A percentile compares a stretch with the other conserved stretches of the same genome.
Conservation (phyloP, 768 basidiomycete genomes). For the Pholiota conissans region DNA sequence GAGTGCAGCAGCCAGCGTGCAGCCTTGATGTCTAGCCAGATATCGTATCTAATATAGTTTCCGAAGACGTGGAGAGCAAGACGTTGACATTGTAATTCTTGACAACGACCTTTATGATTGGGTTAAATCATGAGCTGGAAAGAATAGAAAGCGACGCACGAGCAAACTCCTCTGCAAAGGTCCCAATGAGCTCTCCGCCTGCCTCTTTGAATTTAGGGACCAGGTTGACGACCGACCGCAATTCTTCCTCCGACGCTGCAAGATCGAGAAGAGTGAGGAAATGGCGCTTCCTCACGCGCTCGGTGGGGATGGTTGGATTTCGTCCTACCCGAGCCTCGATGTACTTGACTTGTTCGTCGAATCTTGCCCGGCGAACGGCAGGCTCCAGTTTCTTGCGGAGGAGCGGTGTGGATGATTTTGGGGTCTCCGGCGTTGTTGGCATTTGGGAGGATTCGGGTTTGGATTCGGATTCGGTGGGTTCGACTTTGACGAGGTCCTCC, state of each 20-base stretch:
- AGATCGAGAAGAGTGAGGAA: conserved; percentile 55
- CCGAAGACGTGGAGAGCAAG: conserved; percentile 64
- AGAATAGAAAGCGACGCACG: conserved; percentile 39
- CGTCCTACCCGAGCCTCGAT: conserved; percentile 38
- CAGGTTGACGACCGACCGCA: conserved; percentile 40
- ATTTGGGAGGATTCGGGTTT: neutral
- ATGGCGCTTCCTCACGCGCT: conserved; percentile 41
- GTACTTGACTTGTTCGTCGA: conserved; percentile 35
- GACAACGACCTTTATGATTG: conserved; percentile 52
- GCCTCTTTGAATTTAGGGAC: conserved; percentile 53
- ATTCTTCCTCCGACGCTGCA: conserved; percentile 47
- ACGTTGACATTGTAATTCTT: conserved; percentile 51
- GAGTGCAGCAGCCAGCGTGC: conserved; percentile 61
- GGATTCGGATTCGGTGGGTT: too few relatives aligned
- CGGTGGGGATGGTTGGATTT: conserved; percentile 31
- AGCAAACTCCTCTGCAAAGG: conserved; percentile 49
- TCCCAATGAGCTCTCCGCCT: conserved; percentile 35
- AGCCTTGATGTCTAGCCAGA: conserved; percentile 49
- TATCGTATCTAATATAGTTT: conserved; percentile 60
- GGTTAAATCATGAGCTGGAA: neutral
- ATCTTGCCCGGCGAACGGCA: conserved; percentile 29
- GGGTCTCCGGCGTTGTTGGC: neutral
- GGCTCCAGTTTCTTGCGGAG: conserved; percentile 23
- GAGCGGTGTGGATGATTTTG: conserved; percentile 7
- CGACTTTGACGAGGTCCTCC: conserved; percentile 20